Conservation (phyloP, 441 rosid genomes). For the Populus hybrid region DNA sequence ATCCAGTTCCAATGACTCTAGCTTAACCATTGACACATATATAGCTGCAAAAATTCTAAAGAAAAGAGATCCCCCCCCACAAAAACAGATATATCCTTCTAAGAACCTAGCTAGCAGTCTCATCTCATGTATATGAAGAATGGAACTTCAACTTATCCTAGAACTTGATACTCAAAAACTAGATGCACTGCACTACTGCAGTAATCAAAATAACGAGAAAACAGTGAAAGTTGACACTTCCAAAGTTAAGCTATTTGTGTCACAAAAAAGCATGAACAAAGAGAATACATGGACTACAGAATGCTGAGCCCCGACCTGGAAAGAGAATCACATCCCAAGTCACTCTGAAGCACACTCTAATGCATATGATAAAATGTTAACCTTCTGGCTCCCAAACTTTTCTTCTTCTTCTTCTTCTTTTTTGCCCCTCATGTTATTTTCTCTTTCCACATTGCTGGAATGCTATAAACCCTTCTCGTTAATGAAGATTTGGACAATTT, state of each 20-base stretch:
- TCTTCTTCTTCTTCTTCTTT: no score
- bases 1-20: not conserved
- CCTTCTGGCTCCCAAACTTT: not conserved
- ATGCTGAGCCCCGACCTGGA: no score
- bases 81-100: not conserved
- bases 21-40: not conserved
- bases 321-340: not conserved
- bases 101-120: not conserved
- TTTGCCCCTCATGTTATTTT: not conserved
- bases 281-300: not conserved
- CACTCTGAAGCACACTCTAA: not conserved
- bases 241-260: not conserved
- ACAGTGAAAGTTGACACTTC: conserved; percentile 1
- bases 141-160: not conserved
- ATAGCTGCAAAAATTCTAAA: not conserved
- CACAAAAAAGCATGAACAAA: not conserved
- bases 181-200: not conserved
- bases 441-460: no score
- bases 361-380: not conserved
- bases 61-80: not conserved
- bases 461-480: not conserved
- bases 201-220: not conserved
- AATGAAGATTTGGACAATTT: not conserved
- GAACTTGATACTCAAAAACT: not conserved
- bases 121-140: not conserved